These are phyloP conservation scores for Rusavskia elegans DNA, from an alignment of 495 filamentous ascomycete species.

Conservation along the genomic window DNA sequence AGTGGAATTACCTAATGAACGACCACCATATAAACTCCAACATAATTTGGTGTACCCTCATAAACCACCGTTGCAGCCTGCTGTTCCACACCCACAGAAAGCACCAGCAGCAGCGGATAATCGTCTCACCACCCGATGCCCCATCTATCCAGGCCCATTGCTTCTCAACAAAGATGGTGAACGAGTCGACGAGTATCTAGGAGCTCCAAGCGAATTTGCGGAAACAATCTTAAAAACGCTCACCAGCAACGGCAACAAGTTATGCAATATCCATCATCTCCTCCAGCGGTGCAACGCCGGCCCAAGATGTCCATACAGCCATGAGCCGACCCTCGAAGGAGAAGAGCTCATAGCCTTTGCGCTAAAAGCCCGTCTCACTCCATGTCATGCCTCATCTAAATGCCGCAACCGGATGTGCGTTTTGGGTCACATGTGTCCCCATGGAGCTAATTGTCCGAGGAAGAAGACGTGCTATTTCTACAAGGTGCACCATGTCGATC, in stretches of 20 bases:
- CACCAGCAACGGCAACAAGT: not conserved
- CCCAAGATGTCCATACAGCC: not conserved
- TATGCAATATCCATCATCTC: not conserved
- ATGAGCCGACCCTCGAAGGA: not conserved
- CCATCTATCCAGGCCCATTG: not conserved
- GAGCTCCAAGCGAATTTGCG: not conserved
- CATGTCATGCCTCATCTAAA: not conserved
- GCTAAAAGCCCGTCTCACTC: not conserved
- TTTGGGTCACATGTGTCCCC: not conserved
- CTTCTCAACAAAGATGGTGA: not conserved
- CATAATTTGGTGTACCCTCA: too few species aligned
- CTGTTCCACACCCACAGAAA: not conserved
- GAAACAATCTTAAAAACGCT: not conserved
- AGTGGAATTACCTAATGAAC: not conserved
- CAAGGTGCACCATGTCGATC: not conserved
- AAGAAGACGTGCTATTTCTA: not conserved
- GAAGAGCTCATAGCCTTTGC: not conserved
- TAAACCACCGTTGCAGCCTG: not conserved
- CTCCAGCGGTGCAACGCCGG: not conserved
- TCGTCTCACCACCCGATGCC: not conserved
- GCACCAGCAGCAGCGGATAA: not conserved
- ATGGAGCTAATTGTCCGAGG: not conserved
- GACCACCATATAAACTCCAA: not conserved
- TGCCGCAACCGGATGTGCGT: not conserved
- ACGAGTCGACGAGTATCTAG: not conserved